These are phyloP conservation scores for Candida caryicola DNA, from an alignment of 805 yeast species.

Conservation along the genomic window DNA sequence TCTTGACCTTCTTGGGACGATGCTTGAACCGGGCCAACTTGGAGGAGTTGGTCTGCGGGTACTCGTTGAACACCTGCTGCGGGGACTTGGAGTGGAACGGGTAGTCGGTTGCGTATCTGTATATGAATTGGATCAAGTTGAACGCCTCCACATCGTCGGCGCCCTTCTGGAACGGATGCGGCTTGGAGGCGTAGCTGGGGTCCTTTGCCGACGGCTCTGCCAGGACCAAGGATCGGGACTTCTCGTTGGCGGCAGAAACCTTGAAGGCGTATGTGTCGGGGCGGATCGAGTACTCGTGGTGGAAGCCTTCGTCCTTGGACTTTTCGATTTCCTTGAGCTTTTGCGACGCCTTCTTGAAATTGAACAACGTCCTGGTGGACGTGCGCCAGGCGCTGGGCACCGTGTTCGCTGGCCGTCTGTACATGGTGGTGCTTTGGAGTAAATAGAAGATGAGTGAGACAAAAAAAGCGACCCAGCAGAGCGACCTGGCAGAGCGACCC, in stretches of 20 bases:
- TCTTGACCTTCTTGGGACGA: constrained; percentile 62
- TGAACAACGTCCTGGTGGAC: background rate
- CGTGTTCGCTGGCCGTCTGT: background rate
- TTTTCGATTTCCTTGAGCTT: constrained; percentile 13
- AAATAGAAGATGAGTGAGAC: background rate
- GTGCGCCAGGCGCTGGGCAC: too few relatives aligned
- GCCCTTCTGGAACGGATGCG: constrained; percentile 26
- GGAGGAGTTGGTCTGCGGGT: constrained; percentile 33
- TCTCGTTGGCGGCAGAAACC: constrained; percentile 25
- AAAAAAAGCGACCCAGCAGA: too few relatives aligned
- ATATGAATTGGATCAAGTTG: constrained; percentile 35
- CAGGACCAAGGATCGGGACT: constrained; percentile 13
- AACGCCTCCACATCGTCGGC: constrained; percentile 11
- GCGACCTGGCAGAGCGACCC: too few relatives aligned
- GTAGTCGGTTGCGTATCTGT: constrained; percentile 40
- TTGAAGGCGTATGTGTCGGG: constrained; percentile 47
- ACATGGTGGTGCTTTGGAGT: background rate
- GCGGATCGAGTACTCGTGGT: constrained; percentile 44
- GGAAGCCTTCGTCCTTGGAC: constrained; percentile 15
- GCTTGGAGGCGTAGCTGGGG: constrained; percentile 1
- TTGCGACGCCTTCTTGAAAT: constrained; percentile 14
- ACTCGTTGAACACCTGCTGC: constrained; percentile 37
- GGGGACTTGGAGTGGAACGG: constrained; percentile 39
- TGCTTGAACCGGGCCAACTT: constrained; percentile 29
- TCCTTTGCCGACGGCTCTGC: constrained; percentile 1